These are phyloP conservation scores for Pyrenophora seminiperda DNA, from an alignment of 2,329 filamentous ascomycete species.

Conservation along the genomic window DNA sequence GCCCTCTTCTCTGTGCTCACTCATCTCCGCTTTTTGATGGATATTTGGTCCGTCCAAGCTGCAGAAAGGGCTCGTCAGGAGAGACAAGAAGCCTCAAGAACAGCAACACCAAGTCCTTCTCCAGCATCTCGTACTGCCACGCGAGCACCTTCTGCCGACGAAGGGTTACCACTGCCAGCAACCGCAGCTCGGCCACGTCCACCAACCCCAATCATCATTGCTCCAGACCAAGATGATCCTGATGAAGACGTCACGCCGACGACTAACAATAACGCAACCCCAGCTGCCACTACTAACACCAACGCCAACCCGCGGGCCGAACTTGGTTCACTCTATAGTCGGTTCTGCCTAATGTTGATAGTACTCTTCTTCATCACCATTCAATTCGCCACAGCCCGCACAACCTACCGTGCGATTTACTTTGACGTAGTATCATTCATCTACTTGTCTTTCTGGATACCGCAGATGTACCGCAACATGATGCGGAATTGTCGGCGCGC, in stretches of 20 bases:
- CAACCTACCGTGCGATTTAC: constrained; percentile 59
- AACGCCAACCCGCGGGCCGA: constrained; percentile 49
- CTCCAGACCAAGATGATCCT: constrained; percentile 62
- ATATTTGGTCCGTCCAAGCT: constrained; percentile 69
- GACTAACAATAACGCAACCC: constrained; percentile 30
- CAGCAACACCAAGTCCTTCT: constrained; percentile 27
- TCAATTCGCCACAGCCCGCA: constrained; percentile 63
- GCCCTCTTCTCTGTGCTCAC: constrained; percentile 65
- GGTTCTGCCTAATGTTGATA: constrained; percentile 66
- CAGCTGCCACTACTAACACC: constrained; percentile 21
- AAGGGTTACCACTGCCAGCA: constrained; percentile 56
- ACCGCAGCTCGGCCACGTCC: constrained; percentile 53
- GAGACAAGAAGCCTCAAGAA: constrained; percentile 49
- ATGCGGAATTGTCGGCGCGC: constrained; percentile 90
- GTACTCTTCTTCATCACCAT: constrained; percentile 63
- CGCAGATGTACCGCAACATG: constrained; percentile 89
- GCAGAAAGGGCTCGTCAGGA: constrained; percentile 54
- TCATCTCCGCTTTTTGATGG: constrained; percentile 68
- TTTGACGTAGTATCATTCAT: constrained; percentile 68
- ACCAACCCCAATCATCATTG: constrained; percentile 62
- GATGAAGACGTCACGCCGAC: constrained; percentile 38
- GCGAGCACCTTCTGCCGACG: constrained; percentile 32
- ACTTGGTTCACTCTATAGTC: constrained; percentile 64
- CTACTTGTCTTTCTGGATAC: constrained; percentile 90
- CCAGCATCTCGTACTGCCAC: constrained; percentile 26